A percentile compares a stretch with the other conserved stretches of the same genome.
These are phyloP conservation scores for Amoebophrya sp. DNA, from an alignment of 169 alveolate genomes.

Conservation along the genomic window DNA sequence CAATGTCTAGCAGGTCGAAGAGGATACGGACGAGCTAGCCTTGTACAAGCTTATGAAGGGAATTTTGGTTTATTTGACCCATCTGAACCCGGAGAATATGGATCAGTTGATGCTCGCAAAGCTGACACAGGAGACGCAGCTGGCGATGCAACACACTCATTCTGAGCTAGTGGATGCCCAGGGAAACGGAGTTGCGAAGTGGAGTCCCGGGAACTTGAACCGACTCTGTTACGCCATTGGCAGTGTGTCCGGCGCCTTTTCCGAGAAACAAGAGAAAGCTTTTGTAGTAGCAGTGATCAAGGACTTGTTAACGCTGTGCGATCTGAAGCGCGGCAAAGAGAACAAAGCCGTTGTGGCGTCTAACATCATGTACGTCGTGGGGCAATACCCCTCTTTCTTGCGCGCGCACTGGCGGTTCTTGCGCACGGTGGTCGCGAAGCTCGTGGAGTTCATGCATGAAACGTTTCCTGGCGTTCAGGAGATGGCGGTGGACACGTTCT, in stretches of 20 bases:
- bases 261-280: conserved; percentile 82
- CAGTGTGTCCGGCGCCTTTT: conserved; percentile 90
- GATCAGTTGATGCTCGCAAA: conserved; percentile 79
- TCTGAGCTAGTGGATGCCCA: not conserved
- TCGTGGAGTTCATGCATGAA: conserved; percentile 98
- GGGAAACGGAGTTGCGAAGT: conserved; percentile 42
- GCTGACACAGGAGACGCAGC: conserved; percentile 58
- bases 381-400: conserved; percentile 96
- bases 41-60: conserved; percentile 90
- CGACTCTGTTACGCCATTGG: conserved; percentile 69
- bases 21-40: conserved; percentile 83
- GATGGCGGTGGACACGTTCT: conserved; percentile 95
- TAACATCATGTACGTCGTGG: conserved; percentile 97
- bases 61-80: conserved; percentile 84
- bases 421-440: conserved; percentile 93
- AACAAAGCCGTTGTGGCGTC: conserved; percentile 85
- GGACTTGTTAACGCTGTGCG: conserved; percentile 88
- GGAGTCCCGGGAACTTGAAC: conserved; percentile 48
- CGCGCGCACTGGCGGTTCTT: conserved; percentile 93
- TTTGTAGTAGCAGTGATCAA: conserved; percentile 88
- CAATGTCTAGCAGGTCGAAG: conserved; percentile 42
- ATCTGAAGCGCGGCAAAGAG: conserved; percentile 91
- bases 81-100: conserved; percentile 86
- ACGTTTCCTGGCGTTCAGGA: conserved; percentile 97
- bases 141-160: not conserved